Evolutionary conservation across 768 basidiomycete species (phyloP), one percentile per base, ranked within the genome.

Genomic region (Lactarius hengduanensis): DNA sequence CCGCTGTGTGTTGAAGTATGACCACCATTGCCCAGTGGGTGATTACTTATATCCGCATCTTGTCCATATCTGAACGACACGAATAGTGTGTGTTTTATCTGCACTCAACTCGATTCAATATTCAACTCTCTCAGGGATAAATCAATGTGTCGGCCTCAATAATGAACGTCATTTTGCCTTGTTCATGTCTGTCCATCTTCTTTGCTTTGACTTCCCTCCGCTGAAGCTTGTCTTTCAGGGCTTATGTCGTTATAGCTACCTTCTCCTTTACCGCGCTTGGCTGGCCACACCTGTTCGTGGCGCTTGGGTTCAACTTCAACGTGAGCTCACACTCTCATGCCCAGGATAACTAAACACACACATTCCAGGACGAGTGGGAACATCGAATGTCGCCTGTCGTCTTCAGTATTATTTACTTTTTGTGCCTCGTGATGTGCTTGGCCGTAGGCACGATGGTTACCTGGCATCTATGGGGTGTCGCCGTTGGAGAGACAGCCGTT

Each of bases 161-260:
- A 99, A 98, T 71, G 96, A 98, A 74, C 87, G 96, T 0, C 94
- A 98, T 77, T 99, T 99, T 72, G 83, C 96, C 45, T 79, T 98
- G 57, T 99, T 98, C 83, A 90, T 98, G 93, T 92, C 69, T 63
- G 8, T 40, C 47, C 20, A 57, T 61, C 43, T 61, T 59, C 59
- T 36, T 54, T 32, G 40, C 50, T 13, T 9, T 59, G 4, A 15
- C 47, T 26, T 1, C 34, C 1, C 63, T 54, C 43, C 32, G 61
- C 60, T 40, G 47, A 43, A 20, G 3, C 50, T 11, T 56, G 47
- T 47, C 22, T 43, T 61, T 8, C 61, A 96, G 94, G 86, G 80
- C 82, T 34, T 97, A 96, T 76, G 86, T 98, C 45, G 86, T 91
- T 26, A 64, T 94, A 2, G 80, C 87, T 1, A 86, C 90, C 16